phyloP scores from a whole-genome alignment of 495 filamentous ascomycete genomes.

The Lepraria neglecta region DNA sequence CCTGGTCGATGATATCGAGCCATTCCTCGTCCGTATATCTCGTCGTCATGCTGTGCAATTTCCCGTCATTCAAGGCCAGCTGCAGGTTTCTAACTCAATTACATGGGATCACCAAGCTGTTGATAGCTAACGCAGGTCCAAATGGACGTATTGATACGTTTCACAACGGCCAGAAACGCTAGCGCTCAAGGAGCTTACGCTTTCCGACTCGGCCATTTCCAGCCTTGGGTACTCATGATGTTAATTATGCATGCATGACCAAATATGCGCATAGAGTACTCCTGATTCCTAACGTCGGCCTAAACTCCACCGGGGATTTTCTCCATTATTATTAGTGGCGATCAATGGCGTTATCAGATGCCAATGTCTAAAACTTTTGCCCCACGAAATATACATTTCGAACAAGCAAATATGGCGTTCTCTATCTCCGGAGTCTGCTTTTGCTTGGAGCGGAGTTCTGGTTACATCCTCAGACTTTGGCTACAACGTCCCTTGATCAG shows the following conservation, averaged over 20 bases:
- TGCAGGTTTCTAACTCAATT: too few relatives aligned
- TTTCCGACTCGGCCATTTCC: too few relatives aligned
- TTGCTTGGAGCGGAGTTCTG: not conserved
- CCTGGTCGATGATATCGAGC: constrained; percentile 17
- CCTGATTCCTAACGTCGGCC: not conserved
- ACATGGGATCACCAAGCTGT: too few relatives aligned
- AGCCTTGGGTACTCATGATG: not conserved
- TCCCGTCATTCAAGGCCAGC: too few relatives aligned
- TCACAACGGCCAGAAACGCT: too few relatives aligned
- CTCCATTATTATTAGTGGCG: constrained; percentile 17
- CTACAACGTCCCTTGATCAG: constrained; percentile 7
- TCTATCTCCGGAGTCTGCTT: not conserved
- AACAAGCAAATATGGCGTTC: not conserved
- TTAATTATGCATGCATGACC: not conserved
- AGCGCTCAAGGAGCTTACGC: too few relatives aligned
- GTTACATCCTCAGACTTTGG: not conserved
- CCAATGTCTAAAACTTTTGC: constrained; percentile 3
- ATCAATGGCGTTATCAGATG: constrained; percentile 19
- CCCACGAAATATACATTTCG: not conserved
- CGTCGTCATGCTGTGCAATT: constrained; percentile 10
- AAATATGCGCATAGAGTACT: not conserved
- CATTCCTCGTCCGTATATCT: constrained; percentile 23
- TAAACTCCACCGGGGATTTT: constrained; percentile 15
- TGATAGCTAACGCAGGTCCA: not conserved
- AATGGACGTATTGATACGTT: not conserved